A percentile compares a stretch with the other conserved stretches of the same genome.
phyloP scores from a whole-genome alignment of 2,329 filamentous ascomycete genomes.

The Penicillium palitans region DNA sequence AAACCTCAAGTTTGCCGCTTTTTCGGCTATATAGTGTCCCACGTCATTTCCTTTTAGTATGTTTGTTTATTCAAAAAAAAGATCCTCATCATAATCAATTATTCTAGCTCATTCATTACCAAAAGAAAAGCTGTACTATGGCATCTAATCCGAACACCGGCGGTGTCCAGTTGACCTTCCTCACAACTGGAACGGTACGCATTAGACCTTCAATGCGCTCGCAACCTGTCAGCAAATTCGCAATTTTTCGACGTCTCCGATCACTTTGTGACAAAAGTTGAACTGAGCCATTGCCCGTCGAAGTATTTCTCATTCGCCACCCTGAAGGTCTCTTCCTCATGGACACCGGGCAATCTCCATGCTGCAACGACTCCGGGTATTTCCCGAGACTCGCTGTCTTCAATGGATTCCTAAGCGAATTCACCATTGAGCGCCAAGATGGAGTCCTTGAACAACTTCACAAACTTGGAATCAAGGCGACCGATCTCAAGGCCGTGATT shows the following conservation, averaged over 20 bases:
- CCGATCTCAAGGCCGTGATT: conserved; percentile 25
- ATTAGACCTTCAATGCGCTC: conserved; percentile 18
- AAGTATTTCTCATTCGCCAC: conserved; percentile 26
- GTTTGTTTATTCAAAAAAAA: background rate
- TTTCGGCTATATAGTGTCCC: background rate
- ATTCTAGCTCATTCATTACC: too few species aligned
- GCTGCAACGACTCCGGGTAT: conserved; percentile 24
- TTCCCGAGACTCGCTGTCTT: conserved; percentile 20
- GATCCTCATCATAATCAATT: background rate
- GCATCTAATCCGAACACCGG: background rate
- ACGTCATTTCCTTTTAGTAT: too few species aligned
- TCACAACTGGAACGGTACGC: conserved; percentile 19
- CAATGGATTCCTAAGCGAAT: conserved; percentile 6
- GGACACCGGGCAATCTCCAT: conserved; percentile 29
- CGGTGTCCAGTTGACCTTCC: conserved; percentile 6
- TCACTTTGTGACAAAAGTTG: conserved; percentile 9
- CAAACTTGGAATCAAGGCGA: conserved; percentile 7
- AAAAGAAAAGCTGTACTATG: background rate
- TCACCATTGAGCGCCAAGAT: conserved; percentile 10
- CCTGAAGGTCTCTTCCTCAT: conserved; percentile 29
- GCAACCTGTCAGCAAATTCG: conserved; percentile 13
- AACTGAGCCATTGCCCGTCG: conserved; percentile 20
- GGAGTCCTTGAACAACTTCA: conserved; percentile 16
- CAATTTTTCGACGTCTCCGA: conserved; percentile 5
- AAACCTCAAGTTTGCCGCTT: background rate